Base-by-base conservation (phyloP, 2,329 filamentous ascomycete species). In the Ceratocystis colombiana region DNA sequence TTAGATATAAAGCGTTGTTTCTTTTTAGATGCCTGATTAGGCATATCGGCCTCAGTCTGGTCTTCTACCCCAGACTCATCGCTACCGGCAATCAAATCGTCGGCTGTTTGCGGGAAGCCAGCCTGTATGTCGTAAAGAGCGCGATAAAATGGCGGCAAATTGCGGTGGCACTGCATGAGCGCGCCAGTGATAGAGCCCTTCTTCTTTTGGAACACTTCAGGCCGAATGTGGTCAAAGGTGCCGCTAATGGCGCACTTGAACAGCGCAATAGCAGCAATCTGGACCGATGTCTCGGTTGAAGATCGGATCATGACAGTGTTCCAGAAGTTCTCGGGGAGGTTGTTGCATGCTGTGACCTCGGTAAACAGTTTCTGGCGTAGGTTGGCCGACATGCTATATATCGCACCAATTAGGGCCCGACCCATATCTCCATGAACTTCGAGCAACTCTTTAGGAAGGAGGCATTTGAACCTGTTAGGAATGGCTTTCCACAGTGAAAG, bases 1-100 rank as follows among this genome's bases (percentile, higher is more conserved):
- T 80, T 77, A 8, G 79, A 73, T 20, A 79, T 73, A 25, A 74
- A 76, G 73, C 48, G 72, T 67, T n/a, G 69, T 66, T 20, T 71
- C 72, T 45, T 68, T 68, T 17, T 71, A 70, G 30, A 74, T 12
- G 61, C 30, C 6, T n/a, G 20, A 4, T 12, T 45, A 7, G 37
- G 44, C 4, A 64, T 20, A 12, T 65, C 62, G 2, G 68, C 48
- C 17, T 30, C 8, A 66, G 30, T 8, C 20, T 20, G 4, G 15
- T 44, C 44, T n/a, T 33, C 46, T 20, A 41, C 46, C 7, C 62
- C 64, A 12, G 59, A 61, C 41, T 41, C 30, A 8, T 62, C 62
- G 22, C 22, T 44, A 6, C 37, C 33, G 1, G 53, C 41, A 61
- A 64, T 33, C 28, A 64, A 33, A 30, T 68, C 66, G n/a, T 68